Conservation (phyloP, 1,284 basidiomycete genomes). For the Boletellus sp. region DNA sequence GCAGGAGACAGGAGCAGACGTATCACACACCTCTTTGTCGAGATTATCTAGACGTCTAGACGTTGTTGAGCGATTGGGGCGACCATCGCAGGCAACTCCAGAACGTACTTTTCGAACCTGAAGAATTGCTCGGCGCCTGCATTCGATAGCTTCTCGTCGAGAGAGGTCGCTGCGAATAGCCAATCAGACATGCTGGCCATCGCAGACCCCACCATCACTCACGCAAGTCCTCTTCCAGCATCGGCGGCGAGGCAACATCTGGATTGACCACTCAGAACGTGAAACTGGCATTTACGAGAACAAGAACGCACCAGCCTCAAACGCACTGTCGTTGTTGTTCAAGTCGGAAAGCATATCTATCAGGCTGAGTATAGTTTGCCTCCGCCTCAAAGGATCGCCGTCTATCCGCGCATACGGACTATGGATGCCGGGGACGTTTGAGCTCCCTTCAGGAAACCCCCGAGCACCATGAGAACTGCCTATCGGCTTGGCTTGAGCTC, state of each 20-base stretch:
- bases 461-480: slow-evolving; percentile 25
- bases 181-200: slow-evolving; percentile 6
- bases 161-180: slow-evolving; percentile 24
- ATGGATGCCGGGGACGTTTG: slow-evolving; percentile 23
- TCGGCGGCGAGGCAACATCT: slow-evolving; percentile 40
- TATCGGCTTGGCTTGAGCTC: slow-evolving; percentile 25
- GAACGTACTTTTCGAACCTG: slow-evolving; percentile 33
- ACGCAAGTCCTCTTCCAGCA: slow-evolving; percentile 63
- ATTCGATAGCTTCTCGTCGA: slow-evolving; percentile 34
- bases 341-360: slow-evolving; percentile 62
- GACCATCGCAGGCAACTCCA: background rate
- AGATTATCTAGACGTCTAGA: slow-evolving; percentile 31
- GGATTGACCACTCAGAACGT: slow-evolving; percentile 3
- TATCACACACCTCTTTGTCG: slow-evolving; percentile 31
- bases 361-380: slow-evolving; percentile 61
- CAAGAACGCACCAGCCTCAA: slow-evolving; percentile 40
- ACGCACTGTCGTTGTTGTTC: slow-evolving; percentile 47
- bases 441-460: slow-evolving; percentile 33
- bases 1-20: background rate
- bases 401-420: slow-evolving; percentile 32
- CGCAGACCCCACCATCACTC: slow-evolving; percentile 8
- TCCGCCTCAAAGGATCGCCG: slow-evolving; percentile 38
- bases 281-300: background rate
- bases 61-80: slow-evolving; percentile 1
- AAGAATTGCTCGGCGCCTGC: slow-evolving; percentile 33